These are phyloP conservation scores for Raphanus sativus DNA, from an alignment of 345 rosid species.

Conservation along the genomic window DNA sequence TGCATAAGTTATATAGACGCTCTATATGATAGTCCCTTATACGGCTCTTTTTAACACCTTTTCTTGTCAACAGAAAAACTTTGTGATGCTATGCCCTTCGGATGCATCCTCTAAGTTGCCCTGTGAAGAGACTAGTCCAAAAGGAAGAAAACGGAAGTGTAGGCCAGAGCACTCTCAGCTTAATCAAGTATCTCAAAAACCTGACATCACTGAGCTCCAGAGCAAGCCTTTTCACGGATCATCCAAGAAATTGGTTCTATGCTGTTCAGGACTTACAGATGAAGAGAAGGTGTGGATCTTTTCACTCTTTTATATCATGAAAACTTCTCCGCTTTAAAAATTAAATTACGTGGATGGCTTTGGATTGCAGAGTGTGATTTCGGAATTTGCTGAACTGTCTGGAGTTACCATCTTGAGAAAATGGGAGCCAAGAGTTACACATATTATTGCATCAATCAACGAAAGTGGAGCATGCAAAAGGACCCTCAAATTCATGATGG, in stretches of 20 bases:
- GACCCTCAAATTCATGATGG: constrained; percentile 79
- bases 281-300: constrained; percentile 60
- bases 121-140: constrained; percentile 44
- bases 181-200: constrained; percentile 39
- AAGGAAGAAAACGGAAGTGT: constrained; percentile 38
- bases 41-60: background rate
- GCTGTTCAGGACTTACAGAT: constrained; percentile 77
- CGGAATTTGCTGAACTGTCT: constrained; percentile 55
- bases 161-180: constrained; percentile 40
- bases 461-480: constrained; percentile 87
- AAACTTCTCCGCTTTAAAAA: background rate
- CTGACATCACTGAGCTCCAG: constrained; percentile 24
- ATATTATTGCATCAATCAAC: constrained; percentile 75
- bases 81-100: constrained; percentile 80
- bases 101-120: constrained; percentile 76
- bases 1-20: background rate
- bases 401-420: constrained; percentile 56
- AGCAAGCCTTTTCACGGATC: constrained; percentile 39
- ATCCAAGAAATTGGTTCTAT: constrained; percentile 55
- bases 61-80: constrained; percentile 59
- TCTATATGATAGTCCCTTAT: background rate
- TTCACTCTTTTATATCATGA: background rate
- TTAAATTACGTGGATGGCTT: constrained; percentile 16
- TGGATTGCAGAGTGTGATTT: constrained; percentile 58
- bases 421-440: constrained; percentile 75